Conservation (phyloP, 1,139 yeast genomes). For the Arxiozyma bovina region DNA sequence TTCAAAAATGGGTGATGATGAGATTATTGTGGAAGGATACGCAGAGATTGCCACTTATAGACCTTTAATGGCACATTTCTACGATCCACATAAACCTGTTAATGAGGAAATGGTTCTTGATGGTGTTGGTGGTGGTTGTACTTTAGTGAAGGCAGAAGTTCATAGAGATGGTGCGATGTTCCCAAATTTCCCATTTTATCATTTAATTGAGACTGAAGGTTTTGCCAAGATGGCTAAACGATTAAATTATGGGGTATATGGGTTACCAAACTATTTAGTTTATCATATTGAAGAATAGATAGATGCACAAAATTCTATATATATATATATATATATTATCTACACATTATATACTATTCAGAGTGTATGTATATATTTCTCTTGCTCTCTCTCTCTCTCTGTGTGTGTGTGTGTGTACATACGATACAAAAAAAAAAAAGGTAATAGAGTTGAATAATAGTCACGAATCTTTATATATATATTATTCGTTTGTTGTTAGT, state of each 20-base stretch:
- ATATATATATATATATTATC: neutral
- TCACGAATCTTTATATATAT: too few species aligned
- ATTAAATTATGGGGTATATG: slow-evolving; percentile 81
- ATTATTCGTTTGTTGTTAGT: neutral
- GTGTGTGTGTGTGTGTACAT: neutral
- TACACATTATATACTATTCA: neutral
- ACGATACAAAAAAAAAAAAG: neutral
- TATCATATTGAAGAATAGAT: slow-evolving; percentile 64
- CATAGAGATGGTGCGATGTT: slow-evolving; percentile 99
- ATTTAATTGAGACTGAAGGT: slow-evolving; percentile 94
- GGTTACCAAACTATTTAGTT: slow-evolving; percentile 89
- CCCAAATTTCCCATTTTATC: slow-evolving; percentile 96
- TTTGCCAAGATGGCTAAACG: slow-evolving; percentile 97
- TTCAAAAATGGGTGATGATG: slow-evolving; percentile 64
- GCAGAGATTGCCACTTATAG: slow-evolving; percentile 88
- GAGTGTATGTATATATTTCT: too few species aligned
- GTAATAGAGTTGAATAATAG: too few species aligned
- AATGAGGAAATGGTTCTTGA: slow-evolving; percentile 70
- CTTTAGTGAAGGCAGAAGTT: slow-evolving; percentile 90
- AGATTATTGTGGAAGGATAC: slow-evolving; percentile 88
- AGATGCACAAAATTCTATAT: slow-evolving; percentile 14
- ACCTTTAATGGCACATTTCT: slow-evolving; percentile 88
- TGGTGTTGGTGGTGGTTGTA: slow-evolving; percentile 97
- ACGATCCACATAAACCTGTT: slow-evolving; percentile 53
- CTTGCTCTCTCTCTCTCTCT: too few species aligned